Evolutionary conservation across 2,329 filamentous ascomycete species (phyloP).

Genomic region (Cladobotryum mycophilum): DNA sequence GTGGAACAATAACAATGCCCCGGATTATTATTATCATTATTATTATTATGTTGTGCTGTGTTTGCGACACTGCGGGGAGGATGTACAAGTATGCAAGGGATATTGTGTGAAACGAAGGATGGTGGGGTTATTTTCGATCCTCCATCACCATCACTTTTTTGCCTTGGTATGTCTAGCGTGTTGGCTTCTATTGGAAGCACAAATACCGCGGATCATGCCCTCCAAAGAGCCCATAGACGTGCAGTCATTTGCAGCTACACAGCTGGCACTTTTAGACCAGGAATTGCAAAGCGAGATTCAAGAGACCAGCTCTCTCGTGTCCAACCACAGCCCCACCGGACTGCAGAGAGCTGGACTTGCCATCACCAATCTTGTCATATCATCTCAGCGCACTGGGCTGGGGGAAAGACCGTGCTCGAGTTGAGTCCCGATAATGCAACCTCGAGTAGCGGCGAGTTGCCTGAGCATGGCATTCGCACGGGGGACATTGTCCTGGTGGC

Average conservation of each 20-base stretch:
- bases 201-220: slow-evolving; percentile 24
- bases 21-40: background rate
- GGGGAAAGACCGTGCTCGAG: slow-evolving; percentile 90
- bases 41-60: background rate
- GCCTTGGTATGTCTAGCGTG: background rate
- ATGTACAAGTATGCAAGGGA: background rate
- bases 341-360: slow-evolving; percentile 75
- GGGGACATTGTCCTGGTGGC: slow-evolving; percentile 74
- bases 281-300: slow-evolving; percentile 68
- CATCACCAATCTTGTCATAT: slow-evolving; percentile 66
- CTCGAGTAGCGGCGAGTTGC: slow-evolving; percentile 47
- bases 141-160: background rate
- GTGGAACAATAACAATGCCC: background rate
- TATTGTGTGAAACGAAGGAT: background rate
- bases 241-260: slow-evolving; percentile 61
- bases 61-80: background rate
- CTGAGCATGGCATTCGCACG: slow-evolving; percentile 67
- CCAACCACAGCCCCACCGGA: slow-evolving; percentile 58
- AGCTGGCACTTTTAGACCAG: slow-evolving; percentile 62
- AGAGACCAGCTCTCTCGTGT: slow-evolving; percentile 62
- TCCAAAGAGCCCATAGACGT: slow-evolving; percentile 49
- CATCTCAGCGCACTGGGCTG: slow-evolving; percentile 76
- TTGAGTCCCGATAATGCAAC: slow-evolving; percentile 68
- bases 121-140: no score
- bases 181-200: background rate